Conservation (phyloP, 768 basidiomycete species). For the Cyclocybe aegerita region DNA sequence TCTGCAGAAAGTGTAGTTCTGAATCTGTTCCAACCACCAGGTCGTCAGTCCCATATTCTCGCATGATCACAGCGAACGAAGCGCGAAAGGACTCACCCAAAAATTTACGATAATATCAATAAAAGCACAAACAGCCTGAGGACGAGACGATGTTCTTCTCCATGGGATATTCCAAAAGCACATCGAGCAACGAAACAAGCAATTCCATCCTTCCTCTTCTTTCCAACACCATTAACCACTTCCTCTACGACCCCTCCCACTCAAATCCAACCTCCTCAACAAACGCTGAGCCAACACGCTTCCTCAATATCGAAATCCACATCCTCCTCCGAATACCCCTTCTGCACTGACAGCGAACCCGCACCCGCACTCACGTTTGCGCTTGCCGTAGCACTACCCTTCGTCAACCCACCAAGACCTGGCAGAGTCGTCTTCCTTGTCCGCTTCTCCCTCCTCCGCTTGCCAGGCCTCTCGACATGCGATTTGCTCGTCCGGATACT, state of each 20-base stretch:
- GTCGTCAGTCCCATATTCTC: too few species aligned
- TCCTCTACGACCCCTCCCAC: slow-evolving; percentile 7
- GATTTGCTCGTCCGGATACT: slow-evolving; percentile 3
- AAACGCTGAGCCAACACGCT: slow-evolving; percentile 30
- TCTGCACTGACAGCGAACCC: not conserved
- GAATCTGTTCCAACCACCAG: too few species aligned
- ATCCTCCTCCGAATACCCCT: slow-evolving; percentile 14
- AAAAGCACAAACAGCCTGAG: too few species aligned
- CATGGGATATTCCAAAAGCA: too few species aligned
- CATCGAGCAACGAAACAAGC: too few species aligned
- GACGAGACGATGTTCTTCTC: too few species aligned
- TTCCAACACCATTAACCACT: too few species aligned
- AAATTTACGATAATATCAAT: too few species aligned
- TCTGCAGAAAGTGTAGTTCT: too few species aligned
- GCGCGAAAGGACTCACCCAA: too few species aligned
- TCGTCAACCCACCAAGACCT: not conserved
- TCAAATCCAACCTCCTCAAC: slow-evolving; percentile 26
- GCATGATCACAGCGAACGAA: too few species aligned
- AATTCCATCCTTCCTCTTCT: too few species aligned
- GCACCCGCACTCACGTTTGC: not conserved
- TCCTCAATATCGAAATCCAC: slow-evolving; percentile 30
- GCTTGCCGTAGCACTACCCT: not conserved
- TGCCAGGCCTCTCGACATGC: slow-evolving; percentile 5
- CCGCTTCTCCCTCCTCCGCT: slow-evolving; percentile 15
- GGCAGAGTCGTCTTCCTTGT: slow-evolving; percentile 13